A percentile compares a stretch with the other conserved stretches of the same genome.
Evolutionary conservation across 306 rosid species (phyloP).

Genomic region (Boehmeria nivea): DNA sequence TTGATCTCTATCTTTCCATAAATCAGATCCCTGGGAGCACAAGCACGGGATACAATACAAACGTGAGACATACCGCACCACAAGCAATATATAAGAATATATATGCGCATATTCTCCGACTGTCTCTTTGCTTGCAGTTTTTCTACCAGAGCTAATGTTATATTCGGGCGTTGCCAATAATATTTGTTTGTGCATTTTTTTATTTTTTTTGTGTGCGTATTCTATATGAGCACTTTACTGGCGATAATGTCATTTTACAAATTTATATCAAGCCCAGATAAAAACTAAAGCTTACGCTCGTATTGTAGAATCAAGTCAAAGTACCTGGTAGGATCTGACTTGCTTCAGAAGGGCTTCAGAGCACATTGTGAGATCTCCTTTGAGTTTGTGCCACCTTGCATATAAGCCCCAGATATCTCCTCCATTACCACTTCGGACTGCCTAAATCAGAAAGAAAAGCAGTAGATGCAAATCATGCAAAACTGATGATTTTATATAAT

Average conservation of each 20-base stretch:
- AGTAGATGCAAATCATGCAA: neutral
- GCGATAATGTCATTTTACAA: too few relatives aligned
- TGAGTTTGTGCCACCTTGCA: constrained; percentile 89
- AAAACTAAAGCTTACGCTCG: neutral
- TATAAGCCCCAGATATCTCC: constrained; percentile 80
- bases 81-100: too few relatives aligned
- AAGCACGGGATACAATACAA: neutral
- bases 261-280: neutral
- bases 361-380: constrained; percentile 82
- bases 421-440: constrained; percentile 62
- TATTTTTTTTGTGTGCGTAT: too few relatives aligned
- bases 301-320: neutral
- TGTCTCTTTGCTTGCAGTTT: too few relatives aligned
- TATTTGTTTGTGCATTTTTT: too few relatives aligned
- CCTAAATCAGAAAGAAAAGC: constrained; percentile 41
- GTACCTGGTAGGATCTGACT: constrained; percentile 95
- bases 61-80: neutral
- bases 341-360: constrained; percentile 89
- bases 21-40: constrained; percentile 66
- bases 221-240: too few relatives aligned
- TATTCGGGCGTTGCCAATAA: too few relatives aligned
- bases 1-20: constrained; percentile 67
- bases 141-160: too few relatives aligned
- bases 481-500: neutral
- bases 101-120: too few relatives aligned